A percentile compares a stretch with the other conserved stretches of the same genome.
Evolutionary conservation across 768 basidiomycete species (phyloP).

Genomic region (Kwoniella mangroviensis): DNA sequence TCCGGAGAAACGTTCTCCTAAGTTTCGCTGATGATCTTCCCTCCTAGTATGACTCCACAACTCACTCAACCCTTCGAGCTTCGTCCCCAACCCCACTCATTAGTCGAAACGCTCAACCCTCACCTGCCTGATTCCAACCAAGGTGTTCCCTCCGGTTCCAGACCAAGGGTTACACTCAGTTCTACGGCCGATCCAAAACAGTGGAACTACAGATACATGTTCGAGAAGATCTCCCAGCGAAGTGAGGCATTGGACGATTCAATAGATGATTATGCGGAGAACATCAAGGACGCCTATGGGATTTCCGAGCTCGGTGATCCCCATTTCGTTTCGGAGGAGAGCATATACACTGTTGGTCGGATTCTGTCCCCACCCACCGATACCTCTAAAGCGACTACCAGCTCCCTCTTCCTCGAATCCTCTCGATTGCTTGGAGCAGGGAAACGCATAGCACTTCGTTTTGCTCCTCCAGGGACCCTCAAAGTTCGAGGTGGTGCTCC

Average conservation of each 20-base stretch:
- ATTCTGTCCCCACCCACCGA: conserved; percentile 60
- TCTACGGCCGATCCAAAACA: conserved; percentile 49
- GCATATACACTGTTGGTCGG: conserved; percentile 73
- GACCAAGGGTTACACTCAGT: conserved; percentile 49
- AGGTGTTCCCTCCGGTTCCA: conserved; percentile 31
- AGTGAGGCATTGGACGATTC: conserved; percentile 81
- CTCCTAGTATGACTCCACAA: conserved; percentile 29
- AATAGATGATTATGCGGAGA: conserved; percentile 83
- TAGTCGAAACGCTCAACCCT: conserved; percentile 59
- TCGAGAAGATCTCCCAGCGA: conserved; percentile 82
- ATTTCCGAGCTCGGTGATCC: conserved; percentile 80
- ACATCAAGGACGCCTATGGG: conserved; percentile 71
- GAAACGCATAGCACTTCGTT: conserved; percentile 69
- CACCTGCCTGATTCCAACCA: conserved; percentile 46
- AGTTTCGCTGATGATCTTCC: conserved; percentile 20
- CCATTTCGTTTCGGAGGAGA: conserved; percentile 66
- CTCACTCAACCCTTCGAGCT: conserved; percentile 43
- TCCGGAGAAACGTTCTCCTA: not conserved
- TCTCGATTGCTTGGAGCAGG: conserved; percentile 73
- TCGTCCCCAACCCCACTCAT: conserved; percentile 53
- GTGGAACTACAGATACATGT: conserved; percentile 76
- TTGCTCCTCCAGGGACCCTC: conserved; percentile 64
- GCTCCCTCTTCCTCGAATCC: conserved; percentile 76
- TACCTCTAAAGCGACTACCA: conserved; percentile 71
- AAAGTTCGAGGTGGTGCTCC: conserved; percentile 70